Conservation (phyloP, 108 stramenopile species). For the Chaetoceros muelleri region DNA sequence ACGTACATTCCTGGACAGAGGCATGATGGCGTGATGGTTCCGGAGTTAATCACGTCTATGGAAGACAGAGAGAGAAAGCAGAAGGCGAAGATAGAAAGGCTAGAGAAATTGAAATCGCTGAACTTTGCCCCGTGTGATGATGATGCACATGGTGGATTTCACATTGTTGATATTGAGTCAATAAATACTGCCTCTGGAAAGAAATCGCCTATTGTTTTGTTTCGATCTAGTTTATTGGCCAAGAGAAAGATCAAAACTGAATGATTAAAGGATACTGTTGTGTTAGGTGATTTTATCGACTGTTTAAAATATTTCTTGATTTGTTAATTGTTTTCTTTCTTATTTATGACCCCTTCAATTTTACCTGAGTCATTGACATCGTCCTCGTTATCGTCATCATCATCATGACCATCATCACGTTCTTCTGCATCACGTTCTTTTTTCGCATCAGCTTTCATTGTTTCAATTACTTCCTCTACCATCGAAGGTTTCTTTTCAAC, state of each 20-base stretch:
- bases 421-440: constrained; percentile 13
- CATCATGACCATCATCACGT: constrained; percentile 8
- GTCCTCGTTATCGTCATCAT: constrained; percentile 8
- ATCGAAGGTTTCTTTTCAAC: not conserved
- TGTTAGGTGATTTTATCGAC: not conserved
- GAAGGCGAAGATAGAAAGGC: not conserved
- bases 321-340: not conserved
- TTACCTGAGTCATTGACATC: not conserved
- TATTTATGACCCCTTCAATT: not conserved
- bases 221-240: no score
- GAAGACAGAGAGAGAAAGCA: not conserved
- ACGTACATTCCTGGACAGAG: not conserved
- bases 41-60: not conserved
- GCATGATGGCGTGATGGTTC: not conserved
- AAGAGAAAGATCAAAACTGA: not conserved
- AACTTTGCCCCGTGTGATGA: no score
- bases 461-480: constrained; percentile 4
- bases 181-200: not conserved
- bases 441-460: constrained; percentile 1
- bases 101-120: not conserved
- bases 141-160: no score
- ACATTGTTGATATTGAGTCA: no score
- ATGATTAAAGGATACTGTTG: not conserved
- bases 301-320: not conserved
- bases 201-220: not conserved